Conservation (phyloP, 768 basidiomycete species). For the Strobilomyces dryophilus region DNA sequence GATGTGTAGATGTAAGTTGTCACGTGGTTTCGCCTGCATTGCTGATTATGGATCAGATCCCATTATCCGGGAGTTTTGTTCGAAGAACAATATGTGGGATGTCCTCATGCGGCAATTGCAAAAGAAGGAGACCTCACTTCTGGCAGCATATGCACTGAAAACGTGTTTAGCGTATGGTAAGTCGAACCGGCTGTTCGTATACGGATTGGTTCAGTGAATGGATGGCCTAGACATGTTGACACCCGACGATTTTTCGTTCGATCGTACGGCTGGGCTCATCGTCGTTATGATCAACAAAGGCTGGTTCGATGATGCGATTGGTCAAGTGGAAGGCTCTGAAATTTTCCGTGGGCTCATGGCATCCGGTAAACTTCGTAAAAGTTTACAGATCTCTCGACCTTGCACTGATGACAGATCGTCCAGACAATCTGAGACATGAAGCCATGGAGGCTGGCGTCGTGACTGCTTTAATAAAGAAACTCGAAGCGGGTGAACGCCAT, state of each 20-base stretch:
- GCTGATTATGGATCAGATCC: not conserved
- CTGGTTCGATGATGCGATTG: not conserved
- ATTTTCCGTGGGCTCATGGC: not conserved
- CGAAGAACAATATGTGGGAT: no score
- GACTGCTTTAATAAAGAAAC: not conserved
- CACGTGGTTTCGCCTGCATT: not conserved
- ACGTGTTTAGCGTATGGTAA: not conserved
- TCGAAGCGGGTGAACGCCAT: no score
- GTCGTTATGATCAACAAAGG: not conserved
- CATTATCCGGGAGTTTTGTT: not conserved
- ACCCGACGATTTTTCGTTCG: not conserved
- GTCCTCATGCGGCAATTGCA: no score
- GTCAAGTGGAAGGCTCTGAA: not conserved
- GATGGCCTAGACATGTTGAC: not conserved
- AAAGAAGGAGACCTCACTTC: no score
- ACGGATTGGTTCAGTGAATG: not conserved
- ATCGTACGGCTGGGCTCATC: not conserved
- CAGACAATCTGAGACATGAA: no score
- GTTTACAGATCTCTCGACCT: no score
- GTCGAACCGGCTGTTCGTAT: not conserved
- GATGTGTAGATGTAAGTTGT: not conserved
- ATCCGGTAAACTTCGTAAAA: not conserved
- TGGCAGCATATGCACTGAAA: conserved; percentile 9
- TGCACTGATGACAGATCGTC: no score
- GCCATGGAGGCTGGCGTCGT: no score